Evolutionary conservation across 352 stramenopile species (phyloP).

Genomic region (Aphanomyces astaci): DNA sequence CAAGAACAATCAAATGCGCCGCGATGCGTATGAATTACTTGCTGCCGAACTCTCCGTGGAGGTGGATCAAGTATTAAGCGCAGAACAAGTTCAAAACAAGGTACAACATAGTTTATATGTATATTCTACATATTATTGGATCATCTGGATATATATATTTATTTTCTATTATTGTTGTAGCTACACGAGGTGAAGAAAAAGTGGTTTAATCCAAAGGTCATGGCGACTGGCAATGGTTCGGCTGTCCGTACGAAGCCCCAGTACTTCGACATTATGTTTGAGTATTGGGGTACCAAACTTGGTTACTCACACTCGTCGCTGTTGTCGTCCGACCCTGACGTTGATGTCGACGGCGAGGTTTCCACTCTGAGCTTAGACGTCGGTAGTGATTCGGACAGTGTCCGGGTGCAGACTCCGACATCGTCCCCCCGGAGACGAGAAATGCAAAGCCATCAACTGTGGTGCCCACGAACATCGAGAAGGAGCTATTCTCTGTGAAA

Average conservation of each 20-base stretch:
- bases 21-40: neutral
- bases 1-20: neutral
- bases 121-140: no score
- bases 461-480: no score
- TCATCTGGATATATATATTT: neutral
- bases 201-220: neutral
- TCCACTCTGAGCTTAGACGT: neutral
- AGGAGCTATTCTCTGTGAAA: no score
- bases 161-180: no score
- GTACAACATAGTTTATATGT: neutral
- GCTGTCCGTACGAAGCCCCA: no score
- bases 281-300: no score
- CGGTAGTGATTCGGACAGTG: neutral
- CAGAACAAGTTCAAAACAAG: neutral
- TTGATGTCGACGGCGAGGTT: neutral
- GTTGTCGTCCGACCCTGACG: neutral
- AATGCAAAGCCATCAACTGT: no score
- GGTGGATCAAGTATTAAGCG: neutral
- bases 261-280: no score
- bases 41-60: neutral
- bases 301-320: neutral
- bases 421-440: no score
- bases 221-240: no score
- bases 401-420: no score
- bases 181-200: neutral